These are phyloP conservation scores for Cryptococcus sp. DNA, from an alignment of 1,284 basidiomycete genomes.

Conservation along the genomic window DNA sequence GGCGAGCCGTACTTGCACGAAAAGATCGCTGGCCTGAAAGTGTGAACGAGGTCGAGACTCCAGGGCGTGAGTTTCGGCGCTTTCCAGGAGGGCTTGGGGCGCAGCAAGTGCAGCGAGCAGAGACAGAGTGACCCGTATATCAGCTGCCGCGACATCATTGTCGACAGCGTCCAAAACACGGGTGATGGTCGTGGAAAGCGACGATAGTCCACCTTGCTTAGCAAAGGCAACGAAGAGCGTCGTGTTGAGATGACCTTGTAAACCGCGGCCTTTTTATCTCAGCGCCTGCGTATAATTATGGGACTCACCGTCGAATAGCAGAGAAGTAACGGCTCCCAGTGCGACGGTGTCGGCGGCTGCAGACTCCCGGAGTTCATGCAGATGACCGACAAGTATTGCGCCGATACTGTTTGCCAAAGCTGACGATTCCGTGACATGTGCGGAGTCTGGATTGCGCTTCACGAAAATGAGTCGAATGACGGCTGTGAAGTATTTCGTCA, in stretches of 20 bases:
- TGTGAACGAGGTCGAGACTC: slow-evolving; percentile 53
- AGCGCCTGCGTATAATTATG: slow-evolving; percentile 2
- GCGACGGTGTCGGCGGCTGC: slow-evolving; percentile 61
- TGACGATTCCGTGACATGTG: slow-evolving; percentile 75
- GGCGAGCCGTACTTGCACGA: slow-evolving; percentile 75
- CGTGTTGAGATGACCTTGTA: slow-evolving; percentile 75
- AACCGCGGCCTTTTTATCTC: slow-evolving; percentile 65
- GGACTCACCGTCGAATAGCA: slow-evolving; percentile 78
- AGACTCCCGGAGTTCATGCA: slow-evolving; percentile 44
- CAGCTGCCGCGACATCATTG: slow-evolving; percentile 56
- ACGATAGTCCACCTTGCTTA: slow-evolving; percentile 69
- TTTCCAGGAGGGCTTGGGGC: slow-evolving; percentile 78
- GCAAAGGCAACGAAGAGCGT: slow-evolving; percentile 76
- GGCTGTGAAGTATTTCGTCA: slow-evolving; percentile 86
- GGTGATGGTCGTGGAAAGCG: slow-evolving; percentile 65
- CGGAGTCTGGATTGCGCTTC: slow-evolving; percentile 71
- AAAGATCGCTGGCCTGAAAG: slow-evolving; percentile 82
- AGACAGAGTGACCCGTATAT: slow-evolving; percentile 77
- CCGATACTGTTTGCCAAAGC: slow-evolving; percentile 71
- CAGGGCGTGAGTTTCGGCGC: slow-evolving; percentile 67
- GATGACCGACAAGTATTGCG: slow-evolving; percentile 70
- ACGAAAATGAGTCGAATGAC: slow-evolving; percentile 81
- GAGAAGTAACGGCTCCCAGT: slow-evolving; percentile 67
- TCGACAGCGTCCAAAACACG: slow-evolving; percentile 52
- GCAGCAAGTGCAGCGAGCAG: slow-evolving; percentile 76